These are phyloP conservation scores for Diplodia sapinea DNA, from an alignment of 2,329 filamentous ascomycete genomes.

Conservation along the genomic window DNA sequence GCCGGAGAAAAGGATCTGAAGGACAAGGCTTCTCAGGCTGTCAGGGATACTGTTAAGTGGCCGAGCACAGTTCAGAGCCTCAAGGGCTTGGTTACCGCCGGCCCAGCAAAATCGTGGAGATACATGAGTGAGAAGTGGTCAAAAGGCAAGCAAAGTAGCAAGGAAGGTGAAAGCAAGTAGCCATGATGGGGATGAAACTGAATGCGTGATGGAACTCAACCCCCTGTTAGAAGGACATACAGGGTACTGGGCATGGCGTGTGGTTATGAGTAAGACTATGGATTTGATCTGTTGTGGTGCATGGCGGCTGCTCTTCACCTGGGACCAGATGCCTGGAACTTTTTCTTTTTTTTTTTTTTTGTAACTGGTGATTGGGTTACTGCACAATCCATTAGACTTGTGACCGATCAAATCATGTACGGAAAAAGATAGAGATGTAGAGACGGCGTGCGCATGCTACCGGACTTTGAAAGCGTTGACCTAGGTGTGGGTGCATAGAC, in stretches of 20 bases:
- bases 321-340: not conserved
- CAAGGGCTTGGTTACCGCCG: conserved; percentile 83
- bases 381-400: conserved; percentile 14
- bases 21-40: conserved; percentile 73
- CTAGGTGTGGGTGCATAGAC: not conserved
- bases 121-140: conserved; percentile 80
- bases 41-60: conserved; percentile 90
- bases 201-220: conserved; percentile 8
- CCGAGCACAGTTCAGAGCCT: conserved; percentile 86
- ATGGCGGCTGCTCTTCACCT: not conserved
- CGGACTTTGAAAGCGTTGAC: not conserved
- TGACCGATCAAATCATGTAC: conserved; percentile 6
- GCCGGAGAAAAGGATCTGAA: conserved; percentile 74
- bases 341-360: not conserved
- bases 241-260: not conserved
- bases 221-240: not conserved
- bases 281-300: not conserved
- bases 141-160: conserved; percentile 42
- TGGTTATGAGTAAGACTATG: not conserved
- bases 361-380: not conserved
- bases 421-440: not conserved
- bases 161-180: conserved; percentile 24
- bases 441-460: not conserved
- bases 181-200: not conserved
- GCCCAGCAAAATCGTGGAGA: conserved; percentile 69